These are phyloP conservation scores for Sporothrix dimorphospora DNA, from an alignment of 2,329 filamentous ascomycete species.

Conservation along the genomic window DNA sequence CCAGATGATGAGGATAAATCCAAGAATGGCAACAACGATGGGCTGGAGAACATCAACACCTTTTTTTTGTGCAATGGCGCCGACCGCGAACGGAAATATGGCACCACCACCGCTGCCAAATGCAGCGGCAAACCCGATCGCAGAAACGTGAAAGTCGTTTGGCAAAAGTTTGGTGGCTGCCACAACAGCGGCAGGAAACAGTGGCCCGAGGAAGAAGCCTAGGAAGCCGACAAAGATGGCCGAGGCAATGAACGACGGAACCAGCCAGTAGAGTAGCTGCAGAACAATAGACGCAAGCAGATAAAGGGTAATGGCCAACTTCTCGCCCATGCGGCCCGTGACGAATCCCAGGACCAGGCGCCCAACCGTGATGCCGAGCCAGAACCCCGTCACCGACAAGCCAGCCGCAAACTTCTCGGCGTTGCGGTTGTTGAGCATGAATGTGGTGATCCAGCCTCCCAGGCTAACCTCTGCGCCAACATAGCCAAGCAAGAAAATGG, in stretches of 20 bases:
- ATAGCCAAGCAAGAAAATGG: constrained; percentile 76
- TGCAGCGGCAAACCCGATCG: constrained; percentile 78
- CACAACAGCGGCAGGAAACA: constrained; percentile 77
- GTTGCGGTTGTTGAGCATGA: constrained; percentile 79
- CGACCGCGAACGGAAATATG: constrained; percentile 66
- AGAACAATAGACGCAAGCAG: constrained; percentile 64
- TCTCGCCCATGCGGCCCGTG: constrained; percentile 74
- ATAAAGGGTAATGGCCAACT: constrained; percentile 65
- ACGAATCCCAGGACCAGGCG: constrained; percentile 74
- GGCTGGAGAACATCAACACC: constrained; percentile 63
- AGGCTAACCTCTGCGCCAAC: constrained; percentile 71
- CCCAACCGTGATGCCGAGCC: constrained; percentile 79
- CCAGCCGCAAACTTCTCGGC: constrained; percentile 72
- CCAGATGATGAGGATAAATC: constrained; percentile 52
- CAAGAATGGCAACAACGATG: constrained; percentile 54
- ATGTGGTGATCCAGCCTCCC: constrained; percentile 76
- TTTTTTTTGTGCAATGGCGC: constrained; percentile 64
- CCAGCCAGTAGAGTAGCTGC: constrained; percentile 78
- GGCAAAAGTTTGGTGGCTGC: constrained; percentile 75
- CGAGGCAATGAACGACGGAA: constrained; percentile 74
- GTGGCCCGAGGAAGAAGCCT: constrained; percentile 78
- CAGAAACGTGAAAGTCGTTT: constrained; percentile 72
- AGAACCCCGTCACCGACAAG: constrained; percentile 78
- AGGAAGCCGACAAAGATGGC: constrained; percentile 71
- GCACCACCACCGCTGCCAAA: constrained; percentile 76